Base-by-base conservation (phyloP, 106 monocot genomes). In the Allium cepa region DNA sequence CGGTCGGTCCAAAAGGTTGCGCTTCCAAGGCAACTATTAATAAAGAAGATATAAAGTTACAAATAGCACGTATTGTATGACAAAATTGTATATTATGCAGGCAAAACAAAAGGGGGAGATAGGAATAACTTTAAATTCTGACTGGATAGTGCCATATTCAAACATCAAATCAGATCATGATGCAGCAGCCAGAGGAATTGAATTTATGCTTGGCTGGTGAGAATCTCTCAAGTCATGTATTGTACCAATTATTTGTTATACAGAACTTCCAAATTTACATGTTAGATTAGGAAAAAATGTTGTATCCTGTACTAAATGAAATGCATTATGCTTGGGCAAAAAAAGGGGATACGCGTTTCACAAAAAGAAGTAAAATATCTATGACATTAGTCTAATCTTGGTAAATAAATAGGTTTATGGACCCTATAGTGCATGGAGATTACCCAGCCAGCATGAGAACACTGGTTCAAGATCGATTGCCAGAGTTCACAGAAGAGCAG, bases 141-240 rank as follows among this genome's bases (percentile, higher is more conserved):
- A 68, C 27, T 90, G 86, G 86, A 66, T 64, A 26, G 3, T 83
- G 0, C 86, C 90, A 7, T 76, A 50, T 64, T 69, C 78, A 13
- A 22, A 64, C 7, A 59, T 79, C 1, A 79, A 67, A 49, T 49
- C 78, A 14, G 62, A 83, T n/a, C 13, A 10, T 1, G 69, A 78
- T 60, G 86, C 90, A 4, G 76, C 13, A 3, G 7, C 60, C 2
- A 64, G 90, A 14, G 59, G 71, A 10, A 11, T 90, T 5, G 86
- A 90, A 64, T 90, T 81, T 73, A 67, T 67, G 71, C 75, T 45
- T 71, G 90, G 90, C 78, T 90, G 90, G 90, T 86, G 28, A 72
- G 57, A 55, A 57, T 49, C 7, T 17, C 36, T 36, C 5, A 36
- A 5, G 4, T 36, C 36, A 36, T 36, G 36, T 5, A 1, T 36